phyloP scores from a whole-genome alignment of 106 monocot species.

The Dioscorea alata region DNA sequence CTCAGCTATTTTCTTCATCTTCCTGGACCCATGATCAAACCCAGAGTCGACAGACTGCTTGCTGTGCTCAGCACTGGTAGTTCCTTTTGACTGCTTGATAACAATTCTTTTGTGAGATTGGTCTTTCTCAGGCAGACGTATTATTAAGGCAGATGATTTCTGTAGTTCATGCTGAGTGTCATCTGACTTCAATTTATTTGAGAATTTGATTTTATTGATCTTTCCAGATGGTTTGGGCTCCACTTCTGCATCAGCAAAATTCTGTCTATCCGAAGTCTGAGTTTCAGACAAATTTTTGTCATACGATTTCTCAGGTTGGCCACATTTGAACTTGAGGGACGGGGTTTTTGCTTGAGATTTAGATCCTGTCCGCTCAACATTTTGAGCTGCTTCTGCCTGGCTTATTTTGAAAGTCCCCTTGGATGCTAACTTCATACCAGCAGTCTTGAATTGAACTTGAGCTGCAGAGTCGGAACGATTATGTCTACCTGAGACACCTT shows the following conservation, averaged over 20 bases:
- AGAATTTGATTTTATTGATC: slow-evolving; percentile 67
- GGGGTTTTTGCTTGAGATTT: slow-evolving; percentile 38
- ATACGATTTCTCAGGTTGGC: slow-evolving; percentile 38
- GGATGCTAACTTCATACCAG: slow-evolving; percentile 48
- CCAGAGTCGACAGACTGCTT: slow-evolving; percentile 25
- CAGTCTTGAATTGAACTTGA: slow-evolving; percentile 42
- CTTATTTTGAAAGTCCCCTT: slow-evolving; percentile 20
- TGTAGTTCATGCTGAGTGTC: slow-evolving; percentile 42
- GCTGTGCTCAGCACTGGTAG: slow-evolving; percentile 10
- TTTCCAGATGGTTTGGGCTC: slow-evolving; percentile 46
- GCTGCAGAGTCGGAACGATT: slow-evolving; percentile 31
- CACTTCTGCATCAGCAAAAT: slow-evolving; percentile 11
- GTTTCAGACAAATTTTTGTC: slow-evolving; percentile 38
- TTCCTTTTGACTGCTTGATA: slow-evolving; percentile 68
- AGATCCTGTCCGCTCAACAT: slow-evolving; percentile 23
- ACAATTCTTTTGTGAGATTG: slow-evolving; percentile 77
- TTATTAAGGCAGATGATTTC: slow-evolving; percentile 62
- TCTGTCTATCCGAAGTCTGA: slow-evolving; percentile 32
- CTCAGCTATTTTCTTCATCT: slow-evolving; percentile 81
- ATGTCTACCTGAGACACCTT: slow-evolving; percentile 22
- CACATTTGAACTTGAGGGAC: slow-evolving; percentile 75
- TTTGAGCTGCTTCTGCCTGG: slow-evolving; percentile 29
- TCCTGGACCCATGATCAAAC: slow-evolving; percentile 41
- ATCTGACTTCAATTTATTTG: slow-evolving; percentile 48
- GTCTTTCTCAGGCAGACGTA: slow-evolving; percentile 56